Percentiles rank a stretch among this genome's conserved stretches.
Conservation (phyloP, 2,329 filamentous ascomycete species). For the Teratosphaeria pseudoeucalypti region DNA sequence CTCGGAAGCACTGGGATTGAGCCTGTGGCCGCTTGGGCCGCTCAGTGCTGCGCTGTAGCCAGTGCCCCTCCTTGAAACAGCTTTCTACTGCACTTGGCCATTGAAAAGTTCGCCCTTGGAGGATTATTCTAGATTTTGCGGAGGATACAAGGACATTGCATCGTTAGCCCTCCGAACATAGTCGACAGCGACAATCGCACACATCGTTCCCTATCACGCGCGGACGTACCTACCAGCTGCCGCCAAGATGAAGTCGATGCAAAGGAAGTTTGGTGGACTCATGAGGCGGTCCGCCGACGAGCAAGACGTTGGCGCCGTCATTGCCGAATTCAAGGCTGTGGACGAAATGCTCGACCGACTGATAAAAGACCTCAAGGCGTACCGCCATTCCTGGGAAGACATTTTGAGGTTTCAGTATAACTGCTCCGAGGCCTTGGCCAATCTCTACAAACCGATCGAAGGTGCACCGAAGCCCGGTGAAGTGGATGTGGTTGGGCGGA, state of each 20-base stretch:
- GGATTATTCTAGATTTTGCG: neutral
- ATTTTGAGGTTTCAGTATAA: slow-evolving; percentile 60
- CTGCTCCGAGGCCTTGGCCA: slow-evolving; percentile 57
- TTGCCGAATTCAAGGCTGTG: slow-evolving; percentile 72
- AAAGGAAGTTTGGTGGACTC: slow-evolving; percentile 64
- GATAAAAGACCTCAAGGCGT: slow-evolving; percentile 63
- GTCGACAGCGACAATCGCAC: neutral
- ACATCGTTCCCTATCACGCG: neutral
- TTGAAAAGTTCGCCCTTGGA: neutral
- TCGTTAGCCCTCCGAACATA: neutral
- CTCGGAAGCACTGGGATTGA: neutral
- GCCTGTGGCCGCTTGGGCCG: neutral
- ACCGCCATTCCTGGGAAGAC: slow-evolving; percentile 68
- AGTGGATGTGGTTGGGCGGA: slow-evolving; percentile 39
- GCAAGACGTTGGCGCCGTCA: slow-evolving; percentile 61
- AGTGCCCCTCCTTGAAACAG: neutral
- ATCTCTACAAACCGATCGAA: slow-evolving; percentile 66
- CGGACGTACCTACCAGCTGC: neutral
- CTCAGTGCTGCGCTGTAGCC: too few species aligned
- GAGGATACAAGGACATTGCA: neutral
- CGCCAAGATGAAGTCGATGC: slow-evolving; percentile 38
- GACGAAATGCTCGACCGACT: slow-evolving; percentile 62
- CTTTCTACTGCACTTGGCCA: neutral
- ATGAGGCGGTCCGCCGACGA: slow-evolving; percentile 63
- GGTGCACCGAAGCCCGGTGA: slow-evolving; percentile 27